These are phyloP conservation scores for Neonectria punicea DNA, from an alignment of 2,329 filamentous ascomycete genomes.

Conservation along the genomic window DNA sequence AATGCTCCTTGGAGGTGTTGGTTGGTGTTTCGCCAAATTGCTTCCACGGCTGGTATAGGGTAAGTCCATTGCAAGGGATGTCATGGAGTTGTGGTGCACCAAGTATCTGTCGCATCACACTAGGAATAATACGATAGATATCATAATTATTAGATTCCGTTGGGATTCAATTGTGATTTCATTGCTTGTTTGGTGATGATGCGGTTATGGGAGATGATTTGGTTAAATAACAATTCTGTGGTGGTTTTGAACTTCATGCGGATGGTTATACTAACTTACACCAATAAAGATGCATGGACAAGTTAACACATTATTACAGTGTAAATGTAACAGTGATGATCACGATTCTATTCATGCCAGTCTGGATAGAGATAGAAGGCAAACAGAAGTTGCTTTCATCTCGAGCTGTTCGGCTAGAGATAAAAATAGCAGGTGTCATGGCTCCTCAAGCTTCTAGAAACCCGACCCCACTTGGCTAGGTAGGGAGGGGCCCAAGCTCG, in stretches of 20 bases:
- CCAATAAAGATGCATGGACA: too few species aligned
- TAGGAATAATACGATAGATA: too few species aligned
- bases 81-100: background rate
- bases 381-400: background rate
- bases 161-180: too few species aligned
- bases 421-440: slow-evolving; percentile 9
- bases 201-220: too few species aligned
- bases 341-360: background rate
- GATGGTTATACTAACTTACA: too few species aligned
- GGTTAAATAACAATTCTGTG: too few species aligned
- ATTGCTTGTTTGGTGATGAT: too few species aligned
- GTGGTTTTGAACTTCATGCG: too few species aligned
- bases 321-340: background rate
- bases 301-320: background rate
- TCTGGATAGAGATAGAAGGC: background rate
- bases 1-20: background rate
- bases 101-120: too few species aligned
- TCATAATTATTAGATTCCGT: too few species aligned
- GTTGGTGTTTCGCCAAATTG: background rate
- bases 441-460: slow-evolving; percentile 5
- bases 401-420: background rate
- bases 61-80: background rate
- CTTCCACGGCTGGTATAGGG: background rate
- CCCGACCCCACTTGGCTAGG: slow-evolving; percentile 11
- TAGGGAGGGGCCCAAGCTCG: slow-evolving; percentile 13